Conservation (phyloP, 2,329 filamentous ascomycete genomes). For the Phaeoacremonium minimum region DNA sequence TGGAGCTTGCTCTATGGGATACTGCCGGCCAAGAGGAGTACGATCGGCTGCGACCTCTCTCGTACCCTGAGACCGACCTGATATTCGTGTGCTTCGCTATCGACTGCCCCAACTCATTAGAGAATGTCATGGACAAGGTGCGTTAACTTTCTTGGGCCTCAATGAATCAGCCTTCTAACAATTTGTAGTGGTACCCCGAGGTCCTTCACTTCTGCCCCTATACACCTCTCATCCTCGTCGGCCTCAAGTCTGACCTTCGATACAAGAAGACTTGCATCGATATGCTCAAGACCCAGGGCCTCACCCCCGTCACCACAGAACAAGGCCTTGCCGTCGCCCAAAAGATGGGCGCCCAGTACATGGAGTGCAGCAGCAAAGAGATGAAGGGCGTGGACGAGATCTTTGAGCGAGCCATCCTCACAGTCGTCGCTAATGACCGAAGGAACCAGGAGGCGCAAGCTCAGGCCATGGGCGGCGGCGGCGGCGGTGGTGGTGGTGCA, state of each 20-base stretch:
- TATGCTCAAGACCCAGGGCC: slow-evolving; percentile 94
- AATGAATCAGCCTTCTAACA: slow-evolving; percentile 23
- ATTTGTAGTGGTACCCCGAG: slow-evolving; percentile 88
- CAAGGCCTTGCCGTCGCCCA: slow-evolving; percentile 84
- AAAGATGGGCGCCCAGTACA: slow-evolving; percentile 93
- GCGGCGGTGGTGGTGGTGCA: slow-evolving; percentile 25
- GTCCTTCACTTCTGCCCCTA: slow-evolving; percentile 98
- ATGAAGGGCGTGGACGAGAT: slow-evolving; percentile 95
- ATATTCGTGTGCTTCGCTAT: slow-evolving; percentile 99
- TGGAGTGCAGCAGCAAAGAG: slow-evolving; percentile 98
- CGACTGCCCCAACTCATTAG: slow-evolving; percentile 94
- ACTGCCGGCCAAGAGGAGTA: slow-evolving; percentile 99
- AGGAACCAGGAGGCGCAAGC: slow-evolving; percentile 54
- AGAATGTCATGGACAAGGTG: slow-evolving; percentile 97
- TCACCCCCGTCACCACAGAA: slow-evolving; percentile 89
- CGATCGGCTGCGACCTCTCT: slow-evolving; percentile 89
- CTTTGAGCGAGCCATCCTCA: slow-evolving; percentile 87
- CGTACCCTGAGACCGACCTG: slow-evolving; percentile 95
- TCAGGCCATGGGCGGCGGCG: slow-evolving; percentile 21
- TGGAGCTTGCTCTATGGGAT: slow-evolving; percentile 97
- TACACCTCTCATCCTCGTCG: slow-evolving; percentile 90
- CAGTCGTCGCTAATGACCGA: slow-evolving; percentile 76
- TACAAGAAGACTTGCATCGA: slow-evolving; percentile 96
- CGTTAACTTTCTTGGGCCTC: slow-evolving; percentile 3
- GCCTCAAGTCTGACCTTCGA: slow-evolving; percentile 94